Conservation (phyloP, 257 asterid species). For the Solanum verrucosum region DNA sequence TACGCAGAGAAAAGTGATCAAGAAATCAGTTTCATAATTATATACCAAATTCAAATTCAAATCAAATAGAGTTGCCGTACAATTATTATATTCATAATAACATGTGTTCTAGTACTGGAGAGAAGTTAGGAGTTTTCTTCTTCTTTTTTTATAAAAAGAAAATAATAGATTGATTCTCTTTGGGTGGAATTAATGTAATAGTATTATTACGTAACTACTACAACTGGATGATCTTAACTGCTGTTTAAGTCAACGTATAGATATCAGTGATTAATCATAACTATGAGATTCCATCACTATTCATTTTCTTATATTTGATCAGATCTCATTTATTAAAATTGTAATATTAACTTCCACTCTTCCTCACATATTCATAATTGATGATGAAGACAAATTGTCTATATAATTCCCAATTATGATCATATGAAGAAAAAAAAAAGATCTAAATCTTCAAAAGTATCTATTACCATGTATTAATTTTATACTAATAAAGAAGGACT, state of each 20-base stretch:
- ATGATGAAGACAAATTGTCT: too few relatives aligned
- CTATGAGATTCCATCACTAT: neutral
- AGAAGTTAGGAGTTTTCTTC: neutral
- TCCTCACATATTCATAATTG: neutral
- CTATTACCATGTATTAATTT: neutral
- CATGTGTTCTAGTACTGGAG: neutral
- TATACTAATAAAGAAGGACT: neutral
- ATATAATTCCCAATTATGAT: neutral
- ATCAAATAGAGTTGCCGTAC: neutral
- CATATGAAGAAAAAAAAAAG: neutral
- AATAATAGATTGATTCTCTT: neutral
- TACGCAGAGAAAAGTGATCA: neutral
- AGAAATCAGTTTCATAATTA: neutral
- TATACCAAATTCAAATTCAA: neutral
- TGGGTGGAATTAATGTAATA: neutral
- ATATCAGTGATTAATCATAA: neutral
- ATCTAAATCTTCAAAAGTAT: neutral
- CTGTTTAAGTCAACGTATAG: neutral
- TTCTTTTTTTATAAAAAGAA: neutral
- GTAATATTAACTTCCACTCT: neutral
- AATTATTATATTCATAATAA: neutral
- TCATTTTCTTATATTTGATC: neutral
- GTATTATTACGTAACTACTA: neutral
- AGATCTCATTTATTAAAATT: neutral
- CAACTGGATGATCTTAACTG: neutral